These are phyloP conservation scores for Lentinula novae-zelandiae DNA, from an alignment of 1,284 basidiomycete genomes.

Conservation along the genomic window DNA sequence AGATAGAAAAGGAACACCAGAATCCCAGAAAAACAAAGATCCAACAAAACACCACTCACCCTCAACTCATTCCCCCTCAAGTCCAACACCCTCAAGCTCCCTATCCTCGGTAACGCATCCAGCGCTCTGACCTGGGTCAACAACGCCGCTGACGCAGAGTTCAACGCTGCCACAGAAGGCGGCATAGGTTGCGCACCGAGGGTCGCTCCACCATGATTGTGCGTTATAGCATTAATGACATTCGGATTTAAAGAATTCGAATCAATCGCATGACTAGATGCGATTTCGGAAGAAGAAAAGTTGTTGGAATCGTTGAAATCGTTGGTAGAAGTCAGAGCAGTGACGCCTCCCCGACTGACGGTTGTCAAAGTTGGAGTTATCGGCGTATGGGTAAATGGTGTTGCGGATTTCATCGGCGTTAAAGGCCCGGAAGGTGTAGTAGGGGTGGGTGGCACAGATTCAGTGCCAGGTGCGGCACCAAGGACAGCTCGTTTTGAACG, in stretches of 20 bases:
- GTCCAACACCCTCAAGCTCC: conserved; percentile 86
- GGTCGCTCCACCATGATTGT: conserved; percentile 4
- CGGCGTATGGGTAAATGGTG: background rate
- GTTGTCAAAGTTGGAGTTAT: conserved; percentile 67
- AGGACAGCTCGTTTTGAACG: conserved; percentile 44
- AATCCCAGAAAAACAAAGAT: background rate
- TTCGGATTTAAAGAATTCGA: background rate
- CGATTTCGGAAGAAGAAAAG: conserved; percentile 31
- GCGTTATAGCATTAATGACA: background rate
- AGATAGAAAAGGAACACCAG: conserved; percentile 13
- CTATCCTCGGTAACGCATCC: conserved; percentile 81
- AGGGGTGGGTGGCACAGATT: conserved; percentile 25
- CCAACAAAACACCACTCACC: background rate
- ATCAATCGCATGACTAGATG: background rate
- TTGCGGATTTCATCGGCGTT: no score
- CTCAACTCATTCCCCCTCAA: conserved; percentile 85
- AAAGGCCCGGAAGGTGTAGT: conserved; percentile 23
- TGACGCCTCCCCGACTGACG: conserved; percentile 71
- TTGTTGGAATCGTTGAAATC: no score
- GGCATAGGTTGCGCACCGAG: conserved; percentile 3
- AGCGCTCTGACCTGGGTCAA: conserved; percentile 79
- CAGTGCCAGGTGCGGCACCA: conserved; percentile 6
- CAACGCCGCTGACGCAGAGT: conserved; percentile 37
- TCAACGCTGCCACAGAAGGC: conserved; percentile 25
- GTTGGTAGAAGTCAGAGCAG: conserved; percentile 39